Base-by-base conservation (phyloP, 1,284 basidiomycete species). In the Termitomyces sp. region DNA sequence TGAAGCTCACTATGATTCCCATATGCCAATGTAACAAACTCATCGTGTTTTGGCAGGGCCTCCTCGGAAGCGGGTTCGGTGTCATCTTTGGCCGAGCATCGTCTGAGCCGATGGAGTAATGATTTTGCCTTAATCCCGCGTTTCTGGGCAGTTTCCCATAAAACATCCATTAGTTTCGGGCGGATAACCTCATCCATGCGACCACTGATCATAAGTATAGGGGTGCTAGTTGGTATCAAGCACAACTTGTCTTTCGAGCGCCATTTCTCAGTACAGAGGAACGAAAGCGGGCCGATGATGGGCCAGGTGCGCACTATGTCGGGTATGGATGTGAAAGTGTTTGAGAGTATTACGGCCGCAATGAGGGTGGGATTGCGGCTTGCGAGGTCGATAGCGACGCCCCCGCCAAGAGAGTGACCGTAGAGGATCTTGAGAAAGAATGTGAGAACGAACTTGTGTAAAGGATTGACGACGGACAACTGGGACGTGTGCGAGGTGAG, bases 371-470 rank as follows among this genome's bases (percentile, higher is more conserved):
- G 55, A 58, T 75, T 74, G 14, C 67, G 64, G 50, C 67, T 68
- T 0, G 70, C 65, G 16, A 75, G 67, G 55, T 74, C 69, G 41
- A 75, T 72, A 1, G 74, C 73, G 14, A 76, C 73, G 9, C 70
- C 74, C 1, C 74, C 74, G 10, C 74, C 74, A 2, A 75, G 61
- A 0, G 72, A 74, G 46, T 70, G 68, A 1, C 73, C 74, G 42
- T 64, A 72, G 7, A 74, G 28, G 18, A 75, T 63, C 74, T 76
- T 51, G 8, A 37, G 5, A 19, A 31, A 28, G 21, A 26, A 16
- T 6, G n/a, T 52, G 19, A 44, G 28, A 14, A 16, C 14, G 9
- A 16, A 4, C 3, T 13, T 21, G 3, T 3, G 24, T 11, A 9
- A 9, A 41, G n/a, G 10, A 39, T 31, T 18, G 14, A 33, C 3